Evolutionary conservation across 306 rosid species (phyloP), one percentile per base, ranked within the genome.

Genomic region (Echinosophora koreensis): DNA sequence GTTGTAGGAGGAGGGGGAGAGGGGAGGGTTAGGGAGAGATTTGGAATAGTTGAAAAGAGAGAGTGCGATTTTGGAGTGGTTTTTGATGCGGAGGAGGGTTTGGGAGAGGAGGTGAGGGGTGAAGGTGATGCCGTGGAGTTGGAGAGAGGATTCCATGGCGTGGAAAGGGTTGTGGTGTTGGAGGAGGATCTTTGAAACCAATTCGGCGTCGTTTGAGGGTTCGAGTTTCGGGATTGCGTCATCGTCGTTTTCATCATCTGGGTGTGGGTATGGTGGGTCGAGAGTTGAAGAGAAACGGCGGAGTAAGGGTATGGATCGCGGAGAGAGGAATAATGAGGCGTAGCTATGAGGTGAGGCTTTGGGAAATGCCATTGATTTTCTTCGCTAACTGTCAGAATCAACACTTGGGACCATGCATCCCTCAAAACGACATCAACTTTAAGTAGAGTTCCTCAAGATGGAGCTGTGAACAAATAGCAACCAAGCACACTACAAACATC

Each of bases 91-190:
- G 66, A 88, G 86, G 59, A 94, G 93, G 77, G 93, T 89, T 5
- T 86, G 85, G 67, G 84, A 65, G 67, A 92, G 87, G 27, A 94
- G 95, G 22, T 73, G 46, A 1, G 95, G 49, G 66, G 96, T 82
- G 52, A 92, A 83, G 55, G 91, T 73, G 58, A 92, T 79, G 79
- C 97, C 96, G 27, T 90, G 84, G 80, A 94, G 98, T 37, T 94
- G 91, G 73, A 89, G 92, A 11, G 89, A 85, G 41, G 92, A 87
- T 61, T 94, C 97, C 78, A 76, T 81, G 34, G 92, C 83, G 79
- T 94, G 98, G 80, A 85, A 94, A 1, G 98, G 98, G 73, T 94
- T 92, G 88, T 92, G 92, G 50, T 94, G 98, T n/a, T 74, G 76
- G 52, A 90, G 78, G 38, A 94, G 97, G 70, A 94, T 77, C 14